phyloP scores from a whole-genome alignment of 495 filamentous ascomycete species.

The Neurospora sp. region DNA sequence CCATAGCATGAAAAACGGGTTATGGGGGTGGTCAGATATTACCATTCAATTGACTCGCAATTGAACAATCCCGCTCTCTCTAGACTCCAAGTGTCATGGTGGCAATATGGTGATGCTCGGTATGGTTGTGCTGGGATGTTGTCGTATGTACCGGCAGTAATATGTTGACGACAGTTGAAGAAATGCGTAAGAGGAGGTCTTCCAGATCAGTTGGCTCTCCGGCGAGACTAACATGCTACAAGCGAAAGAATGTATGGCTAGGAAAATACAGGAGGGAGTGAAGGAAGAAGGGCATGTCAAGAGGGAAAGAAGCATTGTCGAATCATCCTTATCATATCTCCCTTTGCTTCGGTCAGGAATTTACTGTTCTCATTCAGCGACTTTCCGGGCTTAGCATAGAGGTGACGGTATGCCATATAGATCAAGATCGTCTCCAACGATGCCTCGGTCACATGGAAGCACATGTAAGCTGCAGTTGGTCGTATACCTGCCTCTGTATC shows the following conservation, averaged over 20 bases:
- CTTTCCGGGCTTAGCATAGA: background rate
- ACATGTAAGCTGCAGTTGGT: background rate
- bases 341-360: background rate
- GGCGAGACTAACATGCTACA: background rate
- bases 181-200: background rate
- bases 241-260: too few species aligned
- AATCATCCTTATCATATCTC: background rate
- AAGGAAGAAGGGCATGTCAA: background rate
- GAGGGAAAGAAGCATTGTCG: background rate
- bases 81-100: background rate
- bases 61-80: background rate
- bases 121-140: background rate
- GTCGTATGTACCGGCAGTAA: background rate
- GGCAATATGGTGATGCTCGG: background rate
- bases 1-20: background rate
- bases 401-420: too few species aligned
- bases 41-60: background rate
- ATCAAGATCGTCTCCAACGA: background rate
- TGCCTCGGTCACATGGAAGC: background rate
- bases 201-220: background rate
- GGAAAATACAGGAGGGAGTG: background rate
- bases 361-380: background rate
- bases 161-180: background rate
- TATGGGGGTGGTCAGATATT: background rate
- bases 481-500: background rate